Base-by-base conservation (phyloP, 495 filamentous ascomycete species). In the Mytilinidion resinicola region DNA sequence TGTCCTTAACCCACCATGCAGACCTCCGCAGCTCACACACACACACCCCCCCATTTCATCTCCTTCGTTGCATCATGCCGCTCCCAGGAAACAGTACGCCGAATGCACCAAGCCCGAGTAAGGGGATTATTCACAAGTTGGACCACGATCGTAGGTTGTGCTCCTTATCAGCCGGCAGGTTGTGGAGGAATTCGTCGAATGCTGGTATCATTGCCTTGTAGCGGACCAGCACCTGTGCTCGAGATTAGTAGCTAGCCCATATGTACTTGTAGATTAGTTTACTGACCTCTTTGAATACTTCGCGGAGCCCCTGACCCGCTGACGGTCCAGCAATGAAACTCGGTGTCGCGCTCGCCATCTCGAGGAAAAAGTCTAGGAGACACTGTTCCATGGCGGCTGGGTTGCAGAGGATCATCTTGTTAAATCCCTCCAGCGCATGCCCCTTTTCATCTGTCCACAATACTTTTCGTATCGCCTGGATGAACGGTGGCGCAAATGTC, bases 401-500 rank as follows among this genome's bases (percentile, higher is more conserved):
- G 62, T 97, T 96, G 70, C 81, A 80, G 57, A 89, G 82, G 4
- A 96, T 87, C 55, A 92, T 82, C 56, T 87, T 77, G 56, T 86
- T 86, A 75, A 98, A 96, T 0, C 93, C 93, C 60, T 89, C 80
- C 72, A 96, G 87, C 1, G 95, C 92, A 15, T 91, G 90, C 0
- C 87, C 90, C 75, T 97, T 98, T 74, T 99, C 93, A 54, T 95
- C 88, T 10, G 91, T 92, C 64, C 87, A 86, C 47, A 90, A 86
- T 41, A 96, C 87, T 55, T 88, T 87, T 56, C 81, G 79, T 76
- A 97, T 91, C 0, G 88, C 84, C 44, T 78, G 79, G 42, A 99
- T 72, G 73, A 96, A 97, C 4, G 85, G 81, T 9, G 83, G 80
- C 1, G 91, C 90, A 60, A 92, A 95, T 42, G 80, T 83, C 36